A percentile compares a stretch with the other conserved stretches of the same genome.
Evolutionary conservation across 1,284 basidiomycete genomes (phyloP).

Genomic region (Mycena citricolor): DNA sequence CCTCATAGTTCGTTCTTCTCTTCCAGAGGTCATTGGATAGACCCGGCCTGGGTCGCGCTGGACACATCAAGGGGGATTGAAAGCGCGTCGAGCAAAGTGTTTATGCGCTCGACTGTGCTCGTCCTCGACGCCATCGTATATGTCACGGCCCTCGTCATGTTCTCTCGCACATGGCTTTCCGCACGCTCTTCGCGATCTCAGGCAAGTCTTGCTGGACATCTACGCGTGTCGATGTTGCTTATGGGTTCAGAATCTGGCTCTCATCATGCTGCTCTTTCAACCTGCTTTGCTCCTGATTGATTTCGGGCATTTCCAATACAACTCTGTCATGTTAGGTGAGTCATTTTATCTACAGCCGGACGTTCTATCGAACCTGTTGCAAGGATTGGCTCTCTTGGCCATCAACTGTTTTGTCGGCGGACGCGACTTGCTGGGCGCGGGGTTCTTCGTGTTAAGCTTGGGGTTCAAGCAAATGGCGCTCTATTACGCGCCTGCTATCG

Average conservation of each 20-base stretch:
- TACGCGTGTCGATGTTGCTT: constrained; percentile 1
- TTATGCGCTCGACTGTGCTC: constrained; percentile 81
- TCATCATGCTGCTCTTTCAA: constrained; percentile 77
- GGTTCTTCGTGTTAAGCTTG: constrained; percentile 82
- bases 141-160: constrained; percentile 69
- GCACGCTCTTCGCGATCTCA: constrained; percentile 70
- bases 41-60: constrained; percentile 75
- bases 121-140: constrained; percentile 72
- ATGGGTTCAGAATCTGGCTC: constrained; percentile 59
- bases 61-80: constrained; percentile 79
- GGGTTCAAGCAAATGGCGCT: constrained; percentile 96
- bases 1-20: constrained; percentile 15
- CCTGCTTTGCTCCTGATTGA: constrained; percentile 85
- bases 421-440: constrained; percentile 72
- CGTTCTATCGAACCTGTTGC: constrained; percentile 4
- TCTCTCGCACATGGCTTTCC: constrained; percentile 60
- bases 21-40: constrained; percentile 63
- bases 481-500: constrained; percentile 90
- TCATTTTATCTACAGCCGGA: constrained; percentile 3
- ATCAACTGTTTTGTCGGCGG: constrained; percentile 69
- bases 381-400: constrained; percentile 72
- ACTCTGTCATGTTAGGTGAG: constrained; percentile 84
- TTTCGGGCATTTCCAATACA: constrained; percentile 93
- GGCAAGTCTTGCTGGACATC: constrained; percentile 39
- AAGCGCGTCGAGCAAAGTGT: constrained; percentile 63